These are phyloP conservation scores for Calocybe indica DNA, from an alignment of 768 basidiomycete genomes.

Conservation along the genomic window DNA sequence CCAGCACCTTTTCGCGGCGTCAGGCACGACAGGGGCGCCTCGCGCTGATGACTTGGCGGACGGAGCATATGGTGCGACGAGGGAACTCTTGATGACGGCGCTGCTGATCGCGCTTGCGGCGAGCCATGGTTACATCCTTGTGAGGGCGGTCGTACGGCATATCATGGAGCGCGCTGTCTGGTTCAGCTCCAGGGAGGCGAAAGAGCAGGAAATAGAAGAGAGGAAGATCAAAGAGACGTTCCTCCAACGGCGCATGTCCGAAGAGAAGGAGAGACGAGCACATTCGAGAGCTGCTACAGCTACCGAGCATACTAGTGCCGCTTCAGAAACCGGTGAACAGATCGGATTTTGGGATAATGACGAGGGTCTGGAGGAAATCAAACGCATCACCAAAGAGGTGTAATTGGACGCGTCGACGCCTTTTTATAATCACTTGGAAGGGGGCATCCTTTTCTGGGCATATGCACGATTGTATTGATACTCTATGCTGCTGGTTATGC, in stretches of 20 bases:
- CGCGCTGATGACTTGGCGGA: conserved; percentile 5
- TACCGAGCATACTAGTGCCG: conserved; percentile 16
- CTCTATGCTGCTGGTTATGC: too few species aligned
- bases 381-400: conserved; percentile 55
- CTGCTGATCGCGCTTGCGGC: conserved; percentile 72
- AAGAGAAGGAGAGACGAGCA: conserved; percentile 8
- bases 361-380: conserved; percentile 71
- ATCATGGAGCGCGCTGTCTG: conserved; percentile 73
- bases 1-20: conserved; percentile 17
- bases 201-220: conserved; percentile 50
- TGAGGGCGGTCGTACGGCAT: conserved; percentile 58
- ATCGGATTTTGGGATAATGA: conserved; percentile 62
- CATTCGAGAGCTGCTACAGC: conserved; percentile 27
- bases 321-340: conserved; percentile 10
- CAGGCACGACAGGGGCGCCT: conserved; percentile 3
- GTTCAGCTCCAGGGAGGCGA: conserved; percentile 65
- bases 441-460: too few species aligned
- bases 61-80: conserved; percentile 28
- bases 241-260: conserved; percentile 21
- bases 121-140: conserved; percentile 79
- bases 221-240: conserved; percentile 36
- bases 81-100: conserved; percentile 54
- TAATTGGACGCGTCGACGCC: background rate
- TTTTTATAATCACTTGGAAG: too few species aligned
- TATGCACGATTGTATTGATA: too few species aligned